Percentiles rank a stretch among this genome's conserved stretches.
These are phyloP conservation scores for Lablab purpureus DNA, from an alignment of 306 rosid species.

Conservation along the genomic window DNA sequence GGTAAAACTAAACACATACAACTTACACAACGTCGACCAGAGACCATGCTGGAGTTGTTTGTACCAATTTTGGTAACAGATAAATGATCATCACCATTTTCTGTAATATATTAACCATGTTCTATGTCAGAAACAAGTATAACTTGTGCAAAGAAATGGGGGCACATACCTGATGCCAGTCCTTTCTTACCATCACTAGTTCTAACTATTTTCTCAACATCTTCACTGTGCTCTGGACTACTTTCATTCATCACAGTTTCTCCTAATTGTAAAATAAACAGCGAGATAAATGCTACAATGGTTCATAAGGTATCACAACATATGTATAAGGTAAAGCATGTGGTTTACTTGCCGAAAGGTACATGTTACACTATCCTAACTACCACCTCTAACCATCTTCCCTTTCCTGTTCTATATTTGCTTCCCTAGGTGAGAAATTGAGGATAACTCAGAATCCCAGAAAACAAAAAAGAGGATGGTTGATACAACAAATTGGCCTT, in stretches of 20 bases:
- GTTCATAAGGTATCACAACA: slow-evolving; percentile 33
- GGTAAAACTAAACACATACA: slow-evolving; percentile 88
- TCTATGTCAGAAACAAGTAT: slow-evolving; percentile 48
- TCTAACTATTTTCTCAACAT: slow-evolving; percentile 37
- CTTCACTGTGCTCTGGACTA: slow-evolving; percentile 54
- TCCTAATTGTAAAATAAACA: slow-evolving; percentile 43
- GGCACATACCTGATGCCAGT: slow-evolving; percentile 45
- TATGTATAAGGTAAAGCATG: slow-evolving; percentile 9
- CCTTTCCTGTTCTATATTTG: slow-evolving; percentile 17
- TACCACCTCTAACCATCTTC: slow-evolving; percentile 11
- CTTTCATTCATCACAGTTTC: slow-evolving; percentile 53
- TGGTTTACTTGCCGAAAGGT: slow-evolving; percentile 36
- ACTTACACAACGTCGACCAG: slow-evolving; percentile 99
- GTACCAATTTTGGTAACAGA: slow-evolving; percentile 46
- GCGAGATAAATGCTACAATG: slow-evolving; percentile 40
- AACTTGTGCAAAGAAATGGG: slow-evolving; percentile 34
- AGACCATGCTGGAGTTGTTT: slow-evolving; percentile 48
- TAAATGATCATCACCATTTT: slow-evolving; percentile 46
- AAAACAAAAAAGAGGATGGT: not conserved
- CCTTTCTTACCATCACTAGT: slow-evolving; percentile 47
- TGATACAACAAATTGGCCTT: slow-evolving; percentile 42
- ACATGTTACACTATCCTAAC: slow-evolving; percentile 17
- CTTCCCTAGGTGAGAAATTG: slow-evolving; percentile 28
- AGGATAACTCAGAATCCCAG: slow-evolving; percentile 14
- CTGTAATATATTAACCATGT: slow-evolving; percentile 56